Base-by-base conservation (phyloP, 495 filamentous ascomycete genomes). In the Penicillium ucsense region DNA sequence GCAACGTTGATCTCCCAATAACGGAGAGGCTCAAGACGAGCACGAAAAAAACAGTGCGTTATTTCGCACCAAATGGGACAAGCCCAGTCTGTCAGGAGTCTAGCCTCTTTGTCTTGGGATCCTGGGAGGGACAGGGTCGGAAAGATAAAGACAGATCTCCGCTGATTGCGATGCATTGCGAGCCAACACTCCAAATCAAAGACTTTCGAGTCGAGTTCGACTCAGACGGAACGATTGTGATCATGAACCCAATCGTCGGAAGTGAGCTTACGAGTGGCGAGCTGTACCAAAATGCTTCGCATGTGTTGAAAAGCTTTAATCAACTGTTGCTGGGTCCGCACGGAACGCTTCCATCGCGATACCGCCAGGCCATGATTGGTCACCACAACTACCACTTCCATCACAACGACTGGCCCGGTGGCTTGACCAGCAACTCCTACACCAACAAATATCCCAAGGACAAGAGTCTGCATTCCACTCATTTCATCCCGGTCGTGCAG, bases 241-340 rank as follows among this genome's bases (percentile, higher is more conserved):
- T 32, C 35, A 44, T 46, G 5, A 29, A 43, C 9, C 43, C 55
- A 7, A 31, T 59, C 8, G 2, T 33, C 20, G 47, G 41, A 3
- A 53, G 40, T 44, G 4, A 40, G 4, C 43, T 54, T 20, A 48
- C 48, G 30, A 47, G 42, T 31, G 54, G 50, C 0, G 1, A 4
- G 4, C 46, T 60, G 32, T 50, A 47, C 28, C 45, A 47, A 29
- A 63, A 60, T 11, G 54, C 43, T 2, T 54, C 60, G 3, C 11
- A 38, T 4, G 45, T 40, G 12, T 44, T 63, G 5, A 46, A 8
- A 1, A 10, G 33, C 6, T 63, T 56, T 35, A 60, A 50, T 5
- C 43, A 48, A 35, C n/a, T 45, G 43, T 36, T 45, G 20, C n/a
- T 27, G 3, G 20, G 29, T 2, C 6, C 9, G 8, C 50, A 49